Base-by-base conservation (phyloP, 2,329 filamentous ascomycete species). In the Nemania abortiva region DNA sequence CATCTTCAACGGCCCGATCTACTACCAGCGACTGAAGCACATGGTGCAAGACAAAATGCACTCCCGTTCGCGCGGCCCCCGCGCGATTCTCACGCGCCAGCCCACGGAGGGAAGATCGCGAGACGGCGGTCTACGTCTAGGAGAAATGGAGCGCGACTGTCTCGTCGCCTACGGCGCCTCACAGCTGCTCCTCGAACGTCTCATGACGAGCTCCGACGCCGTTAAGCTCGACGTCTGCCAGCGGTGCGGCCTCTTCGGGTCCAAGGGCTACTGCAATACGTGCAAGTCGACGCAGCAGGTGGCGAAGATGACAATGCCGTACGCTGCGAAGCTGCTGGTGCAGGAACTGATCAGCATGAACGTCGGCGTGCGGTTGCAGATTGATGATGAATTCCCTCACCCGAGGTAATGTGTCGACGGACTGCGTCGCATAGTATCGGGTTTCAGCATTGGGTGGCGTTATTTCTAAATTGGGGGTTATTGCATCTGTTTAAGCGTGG, bases 41-140 rank as follows among this genome's bases (percentile, higher is more conserved):
- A 99, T 99, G 96, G 96, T 99, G 3, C 95, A 98, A 81, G 96
- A 99, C 80, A 99, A 99, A 84, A 98, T 99, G 96, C 96, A 99
- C 83, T 95, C 93, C 37, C 93, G 96, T 70, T 91, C 95, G 1
- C 91, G 94, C 15, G 97, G 97, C 0, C 97, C 96, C 0, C 88
- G 93, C 13, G 95, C 95, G 29, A 96, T 97, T 72, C 86, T 99
- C 29, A 99, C 96, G 0, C 90, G 96, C 10, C 96, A 99, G 80
- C 96, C 96, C 0, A 99, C 95, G 0, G 96, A 99, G 84, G 96
- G 96, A 85, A 90, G 96, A 75, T 97, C 95, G 9, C 86, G 95
- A 66, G 93, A 97, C 73, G 96, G 96, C 81, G 96, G 96, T 80
- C 85, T 99, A 52, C 91, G 96, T 79, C 85, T 99, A 54, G 96